These are phyloP conservation scores for Prunus kanzakura DNA, from an alignment of 306 rosid species.

Conservation along the genomic window DNA sequence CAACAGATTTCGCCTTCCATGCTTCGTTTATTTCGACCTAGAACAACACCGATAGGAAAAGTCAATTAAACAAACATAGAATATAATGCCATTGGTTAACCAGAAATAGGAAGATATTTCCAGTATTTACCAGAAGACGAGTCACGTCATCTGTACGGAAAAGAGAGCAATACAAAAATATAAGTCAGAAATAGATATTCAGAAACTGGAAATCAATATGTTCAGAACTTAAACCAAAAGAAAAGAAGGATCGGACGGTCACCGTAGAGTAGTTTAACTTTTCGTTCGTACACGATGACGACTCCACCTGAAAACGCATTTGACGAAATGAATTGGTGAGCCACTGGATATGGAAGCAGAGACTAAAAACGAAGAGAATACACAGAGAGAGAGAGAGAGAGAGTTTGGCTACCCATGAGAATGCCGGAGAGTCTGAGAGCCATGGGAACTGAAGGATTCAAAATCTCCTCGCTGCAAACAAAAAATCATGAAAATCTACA, in stretches of 20 bases:
- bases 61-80: background rate
- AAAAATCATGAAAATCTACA: background rate
- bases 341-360: background rate
- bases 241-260: background rate
- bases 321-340: background rate
- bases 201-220: background rate
- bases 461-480: conserved; percentile 71
- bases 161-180: conserved; percentile 1
- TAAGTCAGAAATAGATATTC: conserved; percentile 3
- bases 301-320: conserved; percentile 64
- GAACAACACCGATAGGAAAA: background rate
- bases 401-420: conserved; percentile 73
- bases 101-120: background rate
- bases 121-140: conserved; percentile 62
- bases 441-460: conserved; percentile 89
- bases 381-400: background rate
- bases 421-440: conserved; percentile 92
- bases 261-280: conserved; percentile 82
- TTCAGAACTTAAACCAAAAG: background rate
- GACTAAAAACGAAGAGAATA: background rate
- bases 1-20: conserved; percentile 58
- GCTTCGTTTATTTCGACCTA: conserved; percentile 83
- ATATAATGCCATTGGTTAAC: background rate
- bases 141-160: conserved; percentile 72
- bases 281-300: conserved; percentile 83